Evolutionary conservation across 768 basidiomycete species (phyloP), one percentile per base, ranked within the genome.

Genomic region (Mycena haematopus): DNA sequence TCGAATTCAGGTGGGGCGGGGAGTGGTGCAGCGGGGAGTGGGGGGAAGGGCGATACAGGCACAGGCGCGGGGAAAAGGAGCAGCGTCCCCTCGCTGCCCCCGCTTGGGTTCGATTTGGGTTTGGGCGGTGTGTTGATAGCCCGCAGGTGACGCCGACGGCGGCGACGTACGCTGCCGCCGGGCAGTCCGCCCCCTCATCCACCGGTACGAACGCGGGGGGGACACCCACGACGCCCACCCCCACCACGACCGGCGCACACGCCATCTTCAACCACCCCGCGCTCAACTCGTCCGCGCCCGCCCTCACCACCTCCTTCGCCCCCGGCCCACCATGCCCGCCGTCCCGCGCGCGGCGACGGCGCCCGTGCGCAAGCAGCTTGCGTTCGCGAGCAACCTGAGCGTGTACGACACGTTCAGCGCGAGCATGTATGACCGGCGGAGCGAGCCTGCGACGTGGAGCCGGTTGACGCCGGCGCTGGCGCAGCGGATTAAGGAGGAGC

Each of bases 391-490:
- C 51, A 96, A 94, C 72, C 77, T 99, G 72, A 93, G 92, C 29
- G 93, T 99, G 45, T 99, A 99, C 71, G 93, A 95, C 75, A 99
- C 96, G n/a, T 99, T 97, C 81, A 87, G 93, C 47, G 76, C 93
- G 22, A 81, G 85, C 33, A 90, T 94, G 63, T 99, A 99, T 77
- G 96, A 99, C 77, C 83, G 97, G 56, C 82, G 95, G 70, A 95
- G 93, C 68, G 96, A 98, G 76, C 95, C 94, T 22, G 96, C 95
- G 50, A 99, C 96, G 27, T 98, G 95, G 89, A 98, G 96, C 77
- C 85, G 93, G 42, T 78, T 99, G 70, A 99, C 97, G 55, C 97
- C 96, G 46, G 88, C 91, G 60, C 80, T 99, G 70, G 96, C 96
- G 42, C 94, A 98, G 81, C 84, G 90, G 70, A 99, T 99, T 76